phyloP scores from a whole-genome alignment of 176 grass and related monocot genomes.

The Tillandsia leiboldiana region DNA sequence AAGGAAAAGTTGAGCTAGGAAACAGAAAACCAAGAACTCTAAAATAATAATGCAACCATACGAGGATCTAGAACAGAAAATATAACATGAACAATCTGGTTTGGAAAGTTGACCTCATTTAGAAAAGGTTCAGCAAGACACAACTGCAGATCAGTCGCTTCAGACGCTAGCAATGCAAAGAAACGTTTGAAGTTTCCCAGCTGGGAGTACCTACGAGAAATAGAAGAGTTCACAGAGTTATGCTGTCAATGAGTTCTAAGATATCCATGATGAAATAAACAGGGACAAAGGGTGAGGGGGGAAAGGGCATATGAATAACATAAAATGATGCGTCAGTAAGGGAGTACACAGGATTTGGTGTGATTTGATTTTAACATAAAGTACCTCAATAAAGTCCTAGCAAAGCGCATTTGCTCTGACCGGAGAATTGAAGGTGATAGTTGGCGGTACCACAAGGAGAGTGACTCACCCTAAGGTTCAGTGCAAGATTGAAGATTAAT shows the following conservation, averaged over 20 bases:
- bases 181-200: slow-evolving; percentile 89
- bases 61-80: not conserved
- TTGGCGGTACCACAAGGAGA: slow-evolving; percentile 78
- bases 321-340: not conserved
- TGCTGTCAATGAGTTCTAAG: not conserved
- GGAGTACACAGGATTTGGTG: not conserved
- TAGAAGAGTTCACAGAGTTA: not conserved
- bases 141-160: slow-evolving; percentile 71
- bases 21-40: too few relatives aligned
- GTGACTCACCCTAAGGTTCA: slow-evolving; percentile 51
- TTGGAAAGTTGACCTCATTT: slow-evolving; percentile 45
- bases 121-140: slow-evolving; percentile 77
- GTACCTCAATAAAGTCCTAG: slow-evolving; percentile 76
- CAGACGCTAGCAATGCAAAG: slow-evolving; percentile 55
- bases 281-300: not conserved
- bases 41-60: not conserved
- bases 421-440: slow-evolving; percentile 38
- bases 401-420: slow-evolving; percentile 81
- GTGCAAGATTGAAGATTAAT: slow-evolving; percentile 12
- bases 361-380: slow-evolving; percentile 2
- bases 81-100: not conserved
- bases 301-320: not conserved
- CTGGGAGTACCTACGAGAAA: slow-evolving; percentile 53
- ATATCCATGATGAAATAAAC: not conserved
- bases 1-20: too few relatives aligned